Base-by-base conservation (phyloP, 2,329 filamentous ascomycete genomes). In the Ophiocordyceps camponoti-rufipedis region DNA sequence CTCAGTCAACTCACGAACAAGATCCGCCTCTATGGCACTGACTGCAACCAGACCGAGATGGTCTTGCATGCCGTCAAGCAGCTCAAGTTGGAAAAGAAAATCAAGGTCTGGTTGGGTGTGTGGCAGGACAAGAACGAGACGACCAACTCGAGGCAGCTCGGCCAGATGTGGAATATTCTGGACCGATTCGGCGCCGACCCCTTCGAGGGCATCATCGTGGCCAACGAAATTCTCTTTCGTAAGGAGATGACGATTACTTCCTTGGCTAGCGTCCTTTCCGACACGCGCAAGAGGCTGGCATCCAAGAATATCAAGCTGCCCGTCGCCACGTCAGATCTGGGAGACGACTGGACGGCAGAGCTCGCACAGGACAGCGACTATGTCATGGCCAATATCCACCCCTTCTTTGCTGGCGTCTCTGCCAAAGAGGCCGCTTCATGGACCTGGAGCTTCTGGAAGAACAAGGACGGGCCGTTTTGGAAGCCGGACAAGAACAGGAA, bases 31-130 rank as follows among this genome's bases (percentile, higher is more conserved):
- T 96, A 96, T 59, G 89, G 89, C 44, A 96, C 86, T 12, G 89
- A 96, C 65, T 96, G 89, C 71, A 95, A 95, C 62, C 89, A 96
- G 63, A 96, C 89, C 0, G 76, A 94, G 61, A 91, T 96, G 83
- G 76, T 93, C 1, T 68, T 96, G 9, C 80, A 91, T 54, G 80
- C 88, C 18, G 81, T 96, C 53, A 70, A 84, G 47, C 72, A 72
- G 44, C 71, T 96, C 12, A 70, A 81, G 45, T 66, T 95, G 53
- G 72, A 82, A 46, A 70, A 75, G 47, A 68, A 68, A 2, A 78
- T 94, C 67, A 94, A 93, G 61, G 70, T 96, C 50, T 96, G 89
- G 89, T 69, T 96, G 41, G 89, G 89, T 14, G 88, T 96, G 4
- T 95, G 88, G 85, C 81, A 94, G 50, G 87, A 91, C 57, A 72